These are phyloP conservation scores for Salmacisia buchloeana DNA, from an alignment of 1,284 basidiomycete species.

Conservation along the genomic window DNA sequence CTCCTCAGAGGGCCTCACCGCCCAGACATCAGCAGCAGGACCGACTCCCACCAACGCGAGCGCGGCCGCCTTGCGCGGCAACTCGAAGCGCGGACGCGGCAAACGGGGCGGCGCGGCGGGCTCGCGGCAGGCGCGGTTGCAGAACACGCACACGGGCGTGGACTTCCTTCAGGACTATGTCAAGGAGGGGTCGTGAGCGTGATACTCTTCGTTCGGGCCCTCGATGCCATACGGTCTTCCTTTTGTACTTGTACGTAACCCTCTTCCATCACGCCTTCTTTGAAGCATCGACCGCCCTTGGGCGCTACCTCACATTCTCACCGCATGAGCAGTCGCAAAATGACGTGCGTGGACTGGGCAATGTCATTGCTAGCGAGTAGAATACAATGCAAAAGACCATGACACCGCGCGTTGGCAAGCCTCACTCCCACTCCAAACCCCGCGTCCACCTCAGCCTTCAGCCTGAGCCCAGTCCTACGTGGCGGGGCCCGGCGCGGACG, in stretches of 20 bases:
- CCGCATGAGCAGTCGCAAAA: too few relatives aligned
- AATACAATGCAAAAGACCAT: too few relatives aligned
- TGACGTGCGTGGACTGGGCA: too few relatives aligned
- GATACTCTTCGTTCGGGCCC: not conserved
- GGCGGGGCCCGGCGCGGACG: too few relatives aligned
- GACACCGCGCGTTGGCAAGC: too few relatives aligned
- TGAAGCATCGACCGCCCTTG: too few relatives aligned
- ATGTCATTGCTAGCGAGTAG: too few relatives aligned
- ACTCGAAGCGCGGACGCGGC: conserved; percentile 8
- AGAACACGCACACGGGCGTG: conserved; percentile 59
- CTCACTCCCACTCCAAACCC: too few relatives aligned
- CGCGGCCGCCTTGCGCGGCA: not conserved
- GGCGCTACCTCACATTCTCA: too few relatives aligned
- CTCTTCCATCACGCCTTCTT: not conserved
- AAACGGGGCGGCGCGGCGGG: conserved; percentile 14
- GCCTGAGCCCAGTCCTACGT: too few relatives aligned
- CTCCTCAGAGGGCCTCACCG: conserved; percentile 32
- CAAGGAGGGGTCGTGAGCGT: not conserved
- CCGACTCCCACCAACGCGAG: not conserved
- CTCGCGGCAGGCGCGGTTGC: conserved; percentile 62
- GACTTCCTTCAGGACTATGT: conserved; percentile 3
- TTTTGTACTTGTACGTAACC: not conserved
- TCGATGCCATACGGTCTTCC: too few relatives aligned
- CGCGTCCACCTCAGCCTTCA: too few relatives aligned
- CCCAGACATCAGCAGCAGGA: conserved; percentile 17